Conservation (phyloP, 805 yeast species). For the Candida jianshihensis region DNA sequence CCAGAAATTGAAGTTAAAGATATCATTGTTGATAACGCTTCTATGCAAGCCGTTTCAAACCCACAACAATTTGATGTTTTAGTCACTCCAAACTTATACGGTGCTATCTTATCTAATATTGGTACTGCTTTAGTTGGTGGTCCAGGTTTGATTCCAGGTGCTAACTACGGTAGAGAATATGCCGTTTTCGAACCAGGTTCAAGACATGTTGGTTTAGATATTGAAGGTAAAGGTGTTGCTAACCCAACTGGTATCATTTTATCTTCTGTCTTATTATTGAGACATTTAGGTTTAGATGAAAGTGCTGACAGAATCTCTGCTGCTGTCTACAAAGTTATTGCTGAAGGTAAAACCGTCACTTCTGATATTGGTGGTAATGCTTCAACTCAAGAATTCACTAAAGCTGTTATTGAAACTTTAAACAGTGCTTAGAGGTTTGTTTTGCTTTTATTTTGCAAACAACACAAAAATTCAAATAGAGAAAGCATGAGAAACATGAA, state of each 20-base stretch:
- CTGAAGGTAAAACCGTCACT: conserved; percentile 81
- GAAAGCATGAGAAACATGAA: no score
- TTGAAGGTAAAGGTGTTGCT: conserved; percentile 89
- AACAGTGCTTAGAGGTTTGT: background rate
- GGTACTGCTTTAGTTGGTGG: conserved; percentile 98
- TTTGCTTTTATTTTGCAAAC: background rate
- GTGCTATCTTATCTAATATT: conserved; percentile 93
- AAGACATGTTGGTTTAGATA: conserved; percentile 97
- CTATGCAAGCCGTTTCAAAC: conserved; percentile 98
- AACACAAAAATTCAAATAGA: no score
- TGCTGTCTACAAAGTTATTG: conserved; percentile 86
- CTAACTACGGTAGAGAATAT: conserved; percentile 94
- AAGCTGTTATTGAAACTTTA: conserved; percentile 59
- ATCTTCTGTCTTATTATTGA: conserved; percentile 84
- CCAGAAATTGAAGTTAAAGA: conserved; percentile 79
- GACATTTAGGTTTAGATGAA: conserved; percentile 86
- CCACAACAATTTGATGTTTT: conserved; percentile 98
- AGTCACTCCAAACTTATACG: conserved; percentile 97
- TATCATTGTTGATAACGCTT: conserved; percentile 97
- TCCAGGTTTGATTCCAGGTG: conserved; percentile 98
- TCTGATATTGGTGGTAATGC: conserved; percentile 87
- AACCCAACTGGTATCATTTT: conserved; percentile 98
- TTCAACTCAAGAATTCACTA: conserved; percentile 90
- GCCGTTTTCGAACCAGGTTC: conserved; percentile 99
- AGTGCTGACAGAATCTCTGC: conserved; percentile 80